These are phyloP conservation scores for Clavaria fumosa DNA, from an alignment of 768 basidiomycete genomes.

Conservation along the genomic window DNA sequence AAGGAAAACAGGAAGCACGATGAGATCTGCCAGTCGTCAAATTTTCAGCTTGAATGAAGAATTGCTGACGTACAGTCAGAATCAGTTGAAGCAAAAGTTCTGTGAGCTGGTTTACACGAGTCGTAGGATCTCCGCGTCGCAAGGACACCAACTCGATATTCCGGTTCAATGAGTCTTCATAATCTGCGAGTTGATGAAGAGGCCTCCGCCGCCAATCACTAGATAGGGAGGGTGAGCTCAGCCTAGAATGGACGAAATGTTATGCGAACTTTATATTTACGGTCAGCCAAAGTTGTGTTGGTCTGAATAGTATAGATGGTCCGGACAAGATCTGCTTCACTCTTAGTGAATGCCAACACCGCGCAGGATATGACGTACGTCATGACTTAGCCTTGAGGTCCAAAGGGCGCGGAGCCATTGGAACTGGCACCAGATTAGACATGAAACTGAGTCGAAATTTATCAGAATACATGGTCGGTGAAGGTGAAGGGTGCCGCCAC, in stretches of 20 bases:
- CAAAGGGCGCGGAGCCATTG: conserved; percentile 41
- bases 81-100: conserved; percentile 27
- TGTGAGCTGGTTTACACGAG: conserved; percentile 27
- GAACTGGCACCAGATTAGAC: no score
- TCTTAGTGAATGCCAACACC: no score
- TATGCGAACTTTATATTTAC: no score
- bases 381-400: conserved; percentile 14
- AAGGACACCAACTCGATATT: conserved; percentile 24
- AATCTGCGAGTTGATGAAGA: conserved; percentile 23
- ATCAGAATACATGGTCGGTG: no score
- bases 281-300: conserved; percentile 24
- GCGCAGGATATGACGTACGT: no score
- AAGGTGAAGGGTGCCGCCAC: no score
- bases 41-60: background rate
- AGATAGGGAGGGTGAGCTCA: no score
- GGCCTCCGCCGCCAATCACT: conserved; percentile 30
- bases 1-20: conserved; percentile 30
- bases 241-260: no score
- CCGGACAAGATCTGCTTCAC: conserved; percentile 14
- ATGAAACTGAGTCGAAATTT: no score
- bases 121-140: conserved; percentile 24
- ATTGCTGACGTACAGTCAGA: conserved; percentile 22
- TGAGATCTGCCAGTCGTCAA: conserved; percentile 31
- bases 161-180: conserved; percentile 24
- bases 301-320: conserved; percentile 29